Evolutionary conservation across 768 basidiomycete species (phyloP), one percentile per base, ranked within the genome.

Genomic region (Lactifluus piperatus): DNA sequence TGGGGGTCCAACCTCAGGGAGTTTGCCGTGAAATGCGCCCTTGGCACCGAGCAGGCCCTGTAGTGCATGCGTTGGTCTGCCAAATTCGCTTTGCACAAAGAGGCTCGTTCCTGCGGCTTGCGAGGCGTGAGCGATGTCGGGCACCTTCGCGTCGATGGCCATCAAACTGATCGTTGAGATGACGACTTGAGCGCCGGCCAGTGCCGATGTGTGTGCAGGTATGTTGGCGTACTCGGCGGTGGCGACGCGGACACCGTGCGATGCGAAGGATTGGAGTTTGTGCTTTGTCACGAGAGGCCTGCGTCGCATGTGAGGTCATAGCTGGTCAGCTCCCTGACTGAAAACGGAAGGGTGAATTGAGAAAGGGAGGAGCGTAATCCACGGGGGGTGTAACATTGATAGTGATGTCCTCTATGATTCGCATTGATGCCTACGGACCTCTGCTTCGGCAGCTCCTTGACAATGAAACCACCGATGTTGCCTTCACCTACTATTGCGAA

Each of bases 1-100:
- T 6, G 66, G 66, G 5, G 64, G 60, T 1, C 54, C 65, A 4
- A 66, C 49, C 37, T 64, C 60, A 13, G 56, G 52, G 32, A 66
- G 54, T 20, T 48, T 49, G 6, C 29, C 32, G 14, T 65, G 62
- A 5, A 64, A 10, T 20, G 36, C n/a, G 24, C 47, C n/a, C 37
- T 65, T 64, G 20, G 4, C n/a, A 18, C 26, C 51, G 3, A 64
- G 46, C 18, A 41, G 9, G 4, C 66, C 66, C 14, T 50, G 41
- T 8, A 39, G 46, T 0, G 18, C 20, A 8, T 57, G 54, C 16
- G 63, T 66, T 5, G 67, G 60, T 18, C 54, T 63, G 3, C 71
- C 70, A 32, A 70, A 72, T 56, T 72, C 71, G 51, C 65, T 64
- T 5, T 64, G 65, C 2, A 66, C 4, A 55, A 66, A 65, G 32